Conservation (phyloP, 2,329 filamentous ascomycete genomes). For the Annulohypoxylon truncatum region DNA sequence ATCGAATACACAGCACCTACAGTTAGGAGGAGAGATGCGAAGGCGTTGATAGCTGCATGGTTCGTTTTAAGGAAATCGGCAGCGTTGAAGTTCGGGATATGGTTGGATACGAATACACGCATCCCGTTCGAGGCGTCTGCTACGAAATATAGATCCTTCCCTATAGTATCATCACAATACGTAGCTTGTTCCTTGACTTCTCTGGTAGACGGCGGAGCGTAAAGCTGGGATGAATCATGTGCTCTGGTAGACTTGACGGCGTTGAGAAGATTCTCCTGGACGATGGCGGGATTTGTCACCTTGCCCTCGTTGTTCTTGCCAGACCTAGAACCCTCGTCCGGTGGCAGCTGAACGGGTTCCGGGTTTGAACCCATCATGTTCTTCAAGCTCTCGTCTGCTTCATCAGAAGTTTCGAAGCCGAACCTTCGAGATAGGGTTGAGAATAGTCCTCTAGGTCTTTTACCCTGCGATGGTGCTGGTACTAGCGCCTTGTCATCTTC, state of each 20-base stretch:
- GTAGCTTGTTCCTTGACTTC: slow-evolving; percentile 83
- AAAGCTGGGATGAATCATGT: slow-evolving; percentile 79
- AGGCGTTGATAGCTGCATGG: slow-evolving; percentile 71
- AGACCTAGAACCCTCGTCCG: slow-evolving; percentile 35
- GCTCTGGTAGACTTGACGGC: slow-evolving; percentile 83
- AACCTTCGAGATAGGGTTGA: slow-evolving; percentile 75
- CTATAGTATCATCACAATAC: slow-evolving; percentile 84
- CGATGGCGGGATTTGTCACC: slow-evolving; percentile 69
- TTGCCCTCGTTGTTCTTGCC: slow-evolving; percentile 56
- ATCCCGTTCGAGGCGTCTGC: slow-evolving; percentile 78
- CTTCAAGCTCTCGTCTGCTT: slow-evolving; percentile 58
- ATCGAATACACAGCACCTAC: slow-evolving; percentile 80
- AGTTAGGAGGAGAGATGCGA: slow-evolving; percentile 76
- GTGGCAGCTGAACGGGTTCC: slow-evolving; percentile 37
- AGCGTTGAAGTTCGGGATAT: slow-evolving; percentile 58
- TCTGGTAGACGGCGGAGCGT: slow-evolving; percentile 76
- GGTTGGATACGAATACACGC: slow-evolving; percentile 76
- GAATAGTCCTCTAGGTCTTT: slow-evolving; percentile 69
- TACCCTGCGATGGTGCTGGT: slow-evolving; percentile 54
- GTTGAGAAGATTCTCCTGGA: slow-evolving; percentile 78
- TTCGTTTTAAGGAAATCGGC: slow-evolving; percentile 71
- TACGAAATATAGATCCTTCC: slow-evolving; percentile 77
- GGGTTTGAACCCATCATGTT: slow-evolving; percentile 56
- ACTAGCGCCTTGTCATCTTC: slow-evolving; percentile 25
- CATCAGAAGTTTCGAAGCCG: slow-evolving; percentile 68